Percentiles rank a stretch among this genome's conserved stretches.
These are phyloP conservation scores for Penicillium italicum DNA, from an alignment of 2,329 filamentous ascomycete genomes.

Conservation along the genomic window DNA sequence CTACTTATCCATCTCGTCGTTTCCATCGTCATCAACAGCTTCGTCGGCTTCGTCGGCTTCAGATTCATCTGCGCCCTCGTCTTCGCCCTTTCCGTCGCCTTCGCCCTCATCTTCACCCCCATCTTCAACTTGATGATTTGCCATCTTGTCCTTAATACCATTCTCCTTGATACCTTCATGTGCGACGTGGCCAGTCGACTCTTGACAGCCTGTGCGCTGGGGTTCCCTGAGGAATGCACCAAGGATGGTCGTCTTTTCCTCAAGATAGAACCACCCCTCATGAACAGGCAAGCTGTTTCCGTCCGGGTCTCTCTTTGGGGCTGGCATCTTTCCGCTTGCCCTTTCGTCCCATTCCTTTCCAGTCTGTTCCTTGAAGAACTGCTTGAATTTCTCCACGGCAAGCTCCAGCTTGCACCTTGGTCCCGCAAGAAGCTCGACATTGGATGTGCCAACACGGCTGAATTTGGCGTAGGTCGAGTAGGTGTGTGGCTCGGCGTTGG, in stretches of 20 bases:
- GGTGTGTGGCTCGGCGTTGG: slow-evolving; percentile 54
- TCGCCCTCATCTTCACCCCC: not conserved
- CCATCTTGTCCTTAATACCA: not conserved
- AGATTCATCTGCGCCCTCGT: not conserved
- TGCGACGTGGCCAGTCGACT: not conserved
- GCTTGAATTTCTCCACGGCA: slow-evolving; percentile 52
- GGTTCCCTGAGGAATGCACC: slow-evolving; percentile 20
- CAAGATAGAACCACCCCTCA: slow-evolving; percentile 34
- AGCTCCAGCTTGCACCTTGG: slow-evolving; percentile 29
- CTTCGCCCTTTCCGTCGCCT: not conserved
- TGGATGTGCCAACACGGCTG: slow-evolving; percentile 30
- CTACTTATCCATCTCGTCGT: not conserved
- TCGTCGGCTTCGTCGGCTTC: not conserved
- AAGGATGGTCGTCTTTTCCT: slow-evolving; percentile 21
- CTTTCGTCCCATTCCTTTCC: slow-evolving; percentile 57
- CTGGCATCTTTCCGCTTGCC: slow-evolving; percentile 13
- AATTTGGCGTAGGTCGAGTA: slow-evolving; percentile 60
- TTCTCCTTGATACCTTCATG: not conserved
- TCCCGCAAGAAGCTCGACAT: slow-evolving; percentile 34
- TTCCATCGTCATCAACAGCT: not conserved
- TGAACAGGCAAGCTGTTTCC: slow-evolving; percentile 25
- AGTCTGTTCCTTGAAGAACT: slow-evolving; percentile 58
- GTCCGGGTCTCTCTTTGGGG: slow-evolving; percentile 23
- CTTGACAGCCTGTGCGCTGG: not conserved
- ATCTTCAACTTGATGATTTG: not conserved